Conservation (phyloP, 2,329 filamentous ascomycete species). For the Lasiodiplodia citricola region DNA sequence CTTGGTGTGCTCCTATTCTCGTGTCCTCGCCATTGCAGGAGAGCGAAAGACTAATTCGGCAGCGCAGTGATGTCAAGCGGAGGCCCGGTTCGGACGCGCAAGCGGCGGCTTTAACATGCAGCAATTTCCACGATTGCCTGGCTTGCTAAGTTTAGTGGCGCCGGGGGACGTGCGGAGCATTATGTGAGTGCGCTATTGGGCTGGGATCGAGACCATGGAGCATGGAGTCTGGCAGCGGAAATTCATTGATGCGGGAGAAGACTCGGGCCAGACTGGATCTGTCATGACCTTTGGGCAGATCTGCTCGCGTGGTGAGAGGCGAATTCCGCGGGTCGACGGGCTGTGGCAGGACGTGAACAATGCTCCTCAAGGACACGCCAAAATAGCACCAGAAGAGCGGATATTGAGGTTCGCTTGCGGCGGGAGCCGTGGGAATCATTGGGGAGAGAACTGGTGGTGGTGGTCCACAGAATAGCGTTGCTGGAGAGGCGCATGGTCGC, state of each 20-base stretch:
- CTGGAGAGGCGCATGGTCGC: conserved; percentile 10
- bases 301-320: conserved; percentile 19
- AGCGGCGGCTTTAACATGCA: conserved; percentile 7
- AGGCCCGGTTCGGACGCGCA: conserved; percentile 2
- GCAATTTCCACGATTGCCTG: conserved; percentile 15
- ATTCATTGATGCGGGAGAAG: neutral
- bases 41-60: neutral
- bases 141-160: conserved; percentile 21
- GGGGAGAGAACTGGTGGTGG: neutral
- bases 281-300: neutral
- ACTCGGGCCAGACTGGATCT: conserved; percentile 12
- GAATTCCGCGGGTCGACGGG: neutral
- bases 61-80: conserved; percentile 11
- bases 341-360: conserved; percentile 8
- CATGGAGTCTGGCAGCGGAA: neutral
- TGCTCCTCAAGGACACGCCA: conserved; percentile 4
- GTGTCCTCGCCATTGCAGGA: neutral
- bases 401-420: conserved; percentile 6
- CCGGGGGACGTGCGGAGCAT: neutral
- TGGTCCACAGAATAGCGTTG: conserved; percentile 13
- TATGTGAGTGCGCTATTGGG: conserved; percentile 7
- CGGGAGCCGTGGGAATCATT: neutral
- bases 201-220: conserved; percentile 6
- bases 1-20: neutral
- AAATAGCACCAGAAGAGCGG: conserved; percentile 10